Base-by-base conservation (phyloP, 805 yeast species). In the Candida sakaeoensis region DNA sequence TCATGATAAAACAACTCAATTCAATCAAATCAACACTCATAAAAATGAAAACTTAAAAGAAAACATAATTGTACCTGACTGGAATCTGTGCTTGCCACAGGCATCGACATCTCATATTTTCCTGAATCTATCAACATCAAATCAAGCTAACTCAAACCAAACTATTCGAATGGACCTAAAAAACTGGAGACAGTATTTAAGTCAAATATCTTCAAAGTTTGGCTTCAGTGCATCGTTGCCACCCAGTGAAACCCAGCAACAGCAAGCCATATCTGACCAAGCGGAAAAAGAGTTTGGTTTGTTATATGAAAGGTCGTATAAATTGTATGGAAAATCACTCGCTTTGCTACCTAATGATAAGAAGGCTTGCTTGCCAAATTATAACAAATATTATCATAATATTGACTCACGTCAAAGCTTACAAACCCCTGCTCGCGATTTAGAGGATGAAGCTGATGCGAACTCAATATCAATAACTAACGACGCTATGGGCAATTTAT, bases 11-110 rank as follows among this genome's bases (percentile, higher is more conserved):
- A 55, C 72, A 5, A 50, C 57, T 23, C 67, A 68, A 41, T 68
- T 68, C 53, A 57, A 52, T 41, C 58, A 65, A 42, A 66, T 68
- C 44, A 65, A 68, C 46, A 68, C 72, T 6, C 74, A 67, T 49
- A 66, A 63, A 43, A 68, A 68, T 50, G 73, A 68, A 45, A 66
- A 68, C 51, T 47, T 68, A 28, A 46, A 44, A 27, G 71, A 65
- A 36, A 68, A 68, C 45, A 47, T 59, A 8, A 63, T 68, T 37
- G 73, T 68, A 9, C 74, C 74, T 9, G 58, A 57, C 36, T 68
- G 74, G 74, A 49, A 60, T 23, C 44, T 44, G 29, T 68, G 74
- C 44, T 52, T 68, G 18, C 67, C 68, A 1, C 41, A 30, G 8
- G 27, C 42, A 6, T 25, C 39, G 36, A 18, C 31, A 14, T 47